Percentiles rank a stretch among this genome's conserved stretches.
Evolutionary conservation across 768 basidiomycete genomes (phyloP).

Genomic region (Lactarius pseudohatsudake): DNA sequence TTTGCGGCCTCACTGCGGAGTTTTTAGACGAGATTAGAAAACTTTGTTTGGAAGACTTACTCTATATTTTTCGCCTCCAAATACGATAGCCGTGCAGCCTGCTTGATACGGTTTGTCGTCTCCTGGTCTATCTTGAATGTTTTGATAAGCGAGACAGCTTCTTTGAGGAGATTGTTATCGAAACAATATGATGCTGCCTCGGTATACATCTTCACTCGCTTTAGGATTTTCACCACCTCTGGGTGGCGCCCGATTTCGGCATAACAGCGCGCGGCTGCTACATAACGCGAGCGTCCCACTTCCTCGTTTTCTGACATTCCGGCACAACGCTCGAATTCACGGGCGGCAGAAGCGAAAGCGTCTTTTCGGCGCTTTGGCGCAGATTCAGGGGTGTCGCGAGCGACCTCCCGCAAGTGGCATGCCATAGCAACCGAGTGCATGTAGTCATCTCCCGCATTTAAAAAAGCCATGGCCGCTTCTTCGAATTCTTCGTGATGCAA

Average conservation of each 20-base stretch:
- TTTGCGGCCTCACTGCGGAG: constrained; percentile 44
- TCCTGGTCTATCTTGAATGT: constrained; percentile 3
- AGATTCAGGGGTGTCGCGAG: constrained; percentile 10
- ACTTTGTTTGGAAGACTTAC: constrained; percentile 8
- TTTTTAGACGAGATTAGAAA: not conserved
- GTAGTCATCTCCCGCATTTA: constrained; percentile 13
- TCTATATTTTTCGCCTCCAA: constrained; percentile 12
- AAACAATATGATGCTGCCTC: constrained; percentile 25
- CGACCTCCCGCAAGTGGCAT: constrained; percentile 12
- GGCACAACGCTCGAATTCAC: constrained; percentile 10
- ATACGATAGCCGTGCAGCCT: constrained; percentile 15
- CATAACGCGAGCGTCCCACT: not conserved
- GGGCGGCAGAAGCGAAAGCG: constrained; percentile 8
- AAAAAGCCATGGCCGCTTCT: constrained; percentile 19
- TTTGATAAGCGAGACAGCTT: constrained; percentile 14
- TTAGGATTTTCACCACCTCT: constrained; percentile 11
- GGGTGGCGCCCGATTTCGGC: constrained; percentile 11
- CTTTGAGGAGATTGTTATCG: constrained; percentile 20
- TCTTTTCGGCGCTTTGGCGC: constrained; percentile 7
- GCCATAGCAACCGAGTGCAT: constrained; percentile 11
- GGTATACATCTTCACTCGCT: constrained; percentile 14
- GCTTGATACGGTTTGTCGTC: constrained; percentile 23
- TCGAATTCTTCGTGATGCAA: constrained; percentile 11
- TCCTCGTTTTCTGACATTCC: not conserved
- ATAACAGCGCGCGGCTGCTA: constrained; percentile 17